These are phyloP conservation scores for Closterium sp. DNA, from an alignment of 139 green algal genomes.

Conservation along the genomic window DNA sequence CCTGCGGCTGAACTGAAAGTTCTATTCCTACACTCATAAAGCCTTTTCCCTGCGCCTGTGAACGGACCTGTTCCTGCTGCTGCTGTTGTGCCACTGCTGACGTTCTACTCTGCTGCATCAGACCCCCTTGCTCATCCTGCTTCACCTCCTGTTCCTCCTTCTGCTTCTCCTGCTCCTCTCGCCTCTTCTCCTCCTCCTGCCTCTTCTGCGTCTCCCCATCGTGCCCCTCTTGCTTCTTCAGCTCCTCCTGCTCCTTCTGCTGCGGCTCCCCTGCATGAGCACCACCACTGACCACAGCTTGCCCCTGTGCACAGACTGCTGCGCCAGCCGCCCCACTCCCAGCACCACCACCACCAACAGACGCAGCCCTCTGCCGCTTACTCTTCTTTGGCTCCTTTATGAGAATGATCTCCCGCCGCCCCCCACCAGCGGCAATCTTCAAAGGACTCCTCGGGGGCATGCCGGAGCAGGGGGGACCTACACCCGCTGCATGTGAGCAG, in stretches of 20 bases:
- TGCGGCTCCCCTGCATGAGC: background rate
- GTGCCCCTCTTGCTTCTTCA: background rate
- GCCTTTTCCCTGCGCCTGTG: no score
- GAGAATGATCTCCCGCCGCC: background rate
- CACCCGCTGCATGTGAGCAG: no score
- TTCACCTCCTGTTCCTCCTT: background rate
- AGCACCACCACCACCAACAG: background rate
- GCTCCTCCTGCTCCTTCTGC: background rate
- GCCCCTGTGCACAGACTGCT: background rate
- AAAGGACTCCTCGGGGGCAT: background rate
- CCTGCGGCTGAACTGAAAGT: no score
- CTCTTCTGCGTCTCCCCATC: background rate
- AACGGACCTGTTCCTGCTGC: background rate
- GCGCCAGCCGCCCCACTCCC: background rate
- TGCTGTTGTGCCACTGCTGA: background rate
- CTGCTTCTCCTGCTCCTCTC: background rate
- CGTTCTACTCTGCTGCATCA: background rate
- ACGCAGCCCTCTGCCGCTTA: background rate
- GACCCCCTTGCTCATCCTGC: background rate
- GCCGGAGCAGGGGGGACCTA: background rate
- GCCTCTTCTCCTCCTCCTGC: background rate
- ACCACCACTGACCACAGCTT: background rate
- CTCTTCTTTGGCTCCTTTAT: background rate
- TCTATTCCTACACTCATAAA: no score
- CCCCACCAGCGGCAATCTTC: background rate